These are phyloP conservation scores for Erythrophleum fordii DNA, from an alignment of 306 rosid genomes.

Conservation along the genomic window DNA sequence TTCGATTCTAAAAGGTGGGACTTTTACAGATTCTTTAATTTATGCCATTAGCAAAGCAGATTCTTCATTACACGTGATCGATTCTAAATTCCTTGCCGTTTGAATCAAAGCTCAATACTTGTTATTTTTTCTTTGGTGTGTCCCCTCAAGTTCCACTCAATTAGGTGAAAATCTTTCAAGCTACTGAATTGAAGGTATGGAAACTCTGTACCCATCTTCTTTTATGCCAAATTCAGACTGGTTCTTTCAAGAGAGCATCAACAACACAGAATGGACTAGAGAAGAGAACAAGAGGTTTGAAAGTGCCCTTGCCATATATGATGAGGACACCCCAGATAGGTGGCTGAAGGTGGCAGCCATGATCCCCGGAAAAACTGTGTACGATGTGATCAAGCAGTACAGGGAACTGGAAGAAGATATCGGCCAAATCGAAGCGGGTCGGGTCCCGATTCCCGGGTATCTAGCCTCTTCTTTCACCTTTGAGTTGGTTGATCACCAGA, in stretches of 20 bases:
- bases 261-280: conserved; percentile 71
- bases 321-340: conserved; percentile 78
- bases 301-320: conserved; percentile 84
- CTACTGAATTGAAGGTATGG: conserved; percentile 53
- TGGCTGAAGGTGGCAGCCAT: conserved; percentile 74
- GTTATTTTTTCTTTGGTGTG: conserved; percentile 18
- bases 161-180: neutral
- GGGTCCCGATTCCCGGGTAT: conserved; percentile 76
- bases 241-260: conserved; percentile 53
- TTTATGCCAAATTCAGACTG: conserved; percentile 52
- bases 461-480: conserved; percentile 69
- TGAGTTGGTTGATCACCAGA: conserved; percentile 61
- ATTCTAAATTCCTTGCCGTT: conserved; percentile 60
- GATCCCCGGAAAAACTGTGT: conserved; percentile 89
- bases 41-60: conserved; percentile 55
- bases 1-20: conserved; percentile 77
- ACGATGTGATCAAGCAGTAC: conserved; percentile 86
- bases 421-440: conserved; percentile 80
- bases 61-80: conserved; percentile 67
- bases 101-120: conserved; percentile 45
- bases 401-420: conserved; percentile 86
- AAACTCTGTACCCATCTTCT: conserved; percentile 58
- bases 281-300: conserved; percentile 93
- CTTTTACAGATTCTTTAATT: conserved; percentile 67
- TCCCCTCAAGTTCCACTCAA: conserved; percentile 18